Evolutionary conservation across 495 filamentous ascomycete genomes (phyloP).

Genomic region (Penicilliopsis zonata): DNA sequence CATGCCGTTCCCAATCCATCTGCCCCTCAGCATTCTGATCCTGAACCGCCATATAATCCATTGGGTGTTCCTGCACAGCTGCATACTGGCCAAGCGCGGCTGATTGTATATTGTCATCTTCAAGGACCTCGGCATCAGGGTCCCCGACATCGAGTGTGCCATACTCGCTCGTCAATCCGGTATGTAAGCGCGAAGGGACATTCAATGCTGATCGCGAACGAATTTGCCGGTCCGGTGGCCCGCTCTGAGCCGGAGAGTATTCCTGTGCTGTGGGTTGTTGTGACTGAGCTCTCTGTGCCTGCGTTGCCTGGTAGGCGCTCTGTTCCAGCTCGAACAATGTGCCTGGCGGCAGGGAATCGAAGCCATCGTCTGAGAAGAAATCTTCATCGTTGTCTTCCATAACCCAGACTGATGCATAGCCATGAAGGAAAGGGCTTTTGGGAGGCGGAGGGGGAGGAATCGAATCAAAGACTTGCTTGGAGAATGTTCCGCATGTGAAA

Average conservation of each 20-base stretch:
- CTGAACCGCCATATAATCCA: background rate
- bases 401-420: conserved; percentile 23
- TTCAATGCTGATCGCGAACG: conserved; percentile 10
- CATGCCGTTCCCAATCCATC: background rate
- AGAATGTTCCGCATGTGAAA: no score
- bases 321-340: conserved; percentile 43
- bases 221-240: conserved; percentile 3
- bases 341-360: conserved; percentile 42
- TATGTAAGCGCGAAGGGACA: conserved; percentile 22
- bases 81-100: conserved; percentile 13
- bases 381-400: conserved; percentile 53
- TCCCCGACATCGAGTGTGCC: conserved; percentile 44
- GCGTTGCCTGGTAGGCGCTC: conserved; percentile 40
- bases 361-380: conserved; percentile 52
- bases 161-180: conserved; percentile 37
- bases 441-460: conserved; percentile 3
- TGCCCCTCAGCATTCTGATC: background rate
- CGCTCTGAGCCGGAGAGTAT: conserved; percentile 5
- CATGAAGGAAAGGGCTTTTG: conserved; percentile 22
- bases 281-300: conserved; percentile 11
- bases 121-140: conserved; percentile 39
- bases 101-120: conserved; percentile 21
- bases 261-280: background rate
- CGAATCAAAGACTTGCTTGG: no score
- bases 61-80: conserved; percentile 8